Evolutionary conservation across 2,329 filamentous ascomycete genomes (phyloP), one percentile per base, ranked within the genome.

Genomic region (Cordyceps tenuipes): DNA sequence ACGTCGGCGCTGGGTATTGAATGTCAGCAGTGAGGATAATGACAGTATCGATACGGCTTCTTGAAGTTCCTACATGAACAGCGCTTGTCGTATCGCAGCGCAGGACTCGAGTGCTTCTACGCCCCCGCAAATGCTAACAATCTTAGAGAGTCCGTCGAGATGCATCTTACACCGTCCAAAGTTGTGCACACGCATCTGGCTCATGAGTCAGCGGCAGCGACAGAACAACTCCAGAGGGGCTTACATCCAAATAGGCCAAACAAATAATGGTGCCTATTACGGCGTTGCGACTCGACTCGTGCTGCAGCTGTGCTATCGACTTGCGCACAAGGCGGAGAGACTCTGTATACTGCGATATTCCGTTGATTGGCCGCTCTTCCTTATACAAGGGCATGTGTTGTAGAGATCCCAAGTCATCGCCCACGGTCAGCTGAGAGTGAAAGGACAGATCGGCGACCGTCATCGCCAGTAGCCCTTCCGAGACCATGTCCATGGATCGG

Each of bases 1-100:
- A 66, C 46, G 51, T 67, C 65, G 41, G 41, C 41, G 1, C 43
- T 46, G 23, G n/a, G n/a, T 21, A 19, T 15, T 3, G 41, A 36
- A 36, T 36, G 34, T 36, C 12, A 36, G 12, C 9, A 10, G 3
- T 36, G 34, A 36, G 12, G 12, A 36, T 36, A 10, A 36, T 10
- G 34, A 36, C 9, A 10, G 1, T 2, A 36, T 29, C 29, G 5
- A 6, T 8, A 29, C 29, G 29, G 29, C 3, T 36, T 36, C 5
- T 12, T 12, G 13, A 36, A 10, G 3, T 36, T 13, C 34, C 3
- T 36, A 43, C 41, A 43, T 43, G 41, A 43, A 43, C 1, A 43
- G 15, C 15, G 41, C 41, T 8, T 43, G 41, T 4, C 41, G 41
- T 43, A 43, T 43, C 4, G 41, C 41, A n/a, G 4, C 3, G 15